Base-by-base conservation (phyloP, 345 rosid genomes). In the Corchorus capsularis region DNA sequence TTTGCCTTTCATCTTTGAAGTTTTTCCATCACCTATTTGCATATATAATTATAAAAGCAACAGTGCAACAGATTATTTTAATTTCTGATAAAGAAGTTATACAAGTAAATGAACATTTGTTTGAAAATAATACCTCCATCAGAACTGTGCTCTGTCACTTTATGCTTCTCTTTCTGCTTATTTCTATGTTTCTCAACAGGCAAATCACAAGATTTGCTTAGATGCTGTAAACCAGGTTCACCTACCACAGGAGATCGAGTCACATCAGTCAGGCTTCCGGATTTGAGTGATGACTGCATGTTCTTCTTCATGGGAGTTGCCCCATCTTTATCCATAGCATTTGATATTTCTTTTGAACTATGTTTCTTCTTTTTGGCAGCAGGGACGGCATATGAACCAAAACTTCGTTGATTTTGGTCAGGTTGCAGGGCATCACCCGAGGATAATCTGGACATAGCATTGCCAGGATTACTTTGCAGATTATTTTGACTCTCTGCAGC, bases 111-210 rank as follows among this genome's bases (percentile, higher is more conserved):
- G 78, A 39, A 54, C 57, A 71, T 74, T 72, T 6, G 70, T 59
- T 77, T 70, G 70, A 79, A 85, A 57, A 56, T 65, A 80, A 73
- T 90, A 96, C 99, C 98, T 89, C 85, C 96, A 83, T 85, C 94
- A 76, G 86, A 87, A 71, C 68, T 59, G 69, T 63, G 88, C 69
- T 83, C 90, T 39, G 14, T 78, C 37, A 78, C 77, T 79, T 86
- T 91, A 79, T 83, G 84, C 87, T 89, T 87, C 79, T 83, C 90
- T 83, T 86, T 96, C 74, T 68, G 92, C 85, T 84, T 91, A 77
- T 73, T 70, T 73, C 73, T 83, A 39, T 74, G 88, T 79, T 85
- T 89, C 84, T 84, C 91, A 19, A 68, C 78, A 35, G 79, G 82
- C 63, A 81, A 64, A 72, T 86, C 86, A 73, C 75, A 62, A 61